Conservation (phyloP, 2,329 filamentous ascomycete genomes). For the Penicillium hesseltinei region DNA sequence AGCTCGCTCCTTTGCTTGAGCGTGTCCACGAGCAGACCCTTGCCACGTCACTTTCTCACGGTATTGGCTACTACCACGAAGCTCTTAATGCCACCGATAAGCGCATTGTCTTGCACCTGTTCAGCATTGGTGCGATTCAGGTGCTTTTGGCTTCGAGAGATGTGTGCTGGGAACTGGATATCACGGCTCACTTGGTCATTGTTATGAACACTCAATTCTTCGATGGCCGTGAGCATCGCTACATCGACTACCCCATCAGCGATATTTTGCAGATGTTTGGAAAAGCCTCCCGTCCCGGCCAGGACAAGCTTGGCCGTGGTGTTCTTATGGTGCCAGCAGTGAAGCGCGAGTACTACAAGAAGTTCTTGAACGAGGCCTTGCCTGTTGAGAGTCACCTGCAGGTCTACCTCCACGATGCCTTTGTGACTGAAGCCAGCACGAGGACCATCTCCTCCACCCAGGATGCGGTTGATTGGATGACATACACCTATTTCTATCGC, state of each 20-base stretch:
- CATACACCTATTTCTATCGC: conserved; percentile 97
- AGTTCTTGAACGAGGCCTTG: conserved; percentile 93
- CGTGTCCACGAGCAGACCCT: conserved; percentile 83
- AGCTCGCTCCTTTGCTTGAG: conserved; percentile 77
- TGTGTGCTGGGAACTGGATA: conserved; percentile 92
- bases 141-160: conserved; percentile 80
- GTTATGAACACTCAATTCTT: conserved; percentile 99
- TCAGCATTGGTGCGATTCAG: conserved; percentile 83
- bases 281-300: conserved; percentile 75
- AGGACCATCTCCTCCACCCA: conserved; percentile 94
- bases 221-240: conserved; percentile 93
- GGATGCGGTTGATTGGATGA: conserved; percentile 97
- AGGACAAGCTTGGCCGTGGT: conserved; percentile 78
- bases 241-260: conserved; percentile 91
- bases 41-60: conserved; percentile 85
- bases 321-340: conserved; percentile 96
- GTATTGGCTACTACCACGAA: conserved; percentile 96
- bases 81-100: conserved; percentile 85
- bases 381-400: conserved; percentile 94
- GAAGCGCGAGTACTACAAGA: conserved; percentile 97
- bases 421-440: conserved; percentile 95
- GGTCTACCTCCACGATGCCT: conserved; percentile 88
- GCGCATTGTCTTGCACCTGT: conserved; percentile 89
- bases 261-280: conserved; percentile 98
- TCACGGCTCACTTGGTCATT: conserved; percentile 83